Conservation (phyloP, 2,329 filamentous ascomycete genomes). For the Monosporascus sp. region DNA sequence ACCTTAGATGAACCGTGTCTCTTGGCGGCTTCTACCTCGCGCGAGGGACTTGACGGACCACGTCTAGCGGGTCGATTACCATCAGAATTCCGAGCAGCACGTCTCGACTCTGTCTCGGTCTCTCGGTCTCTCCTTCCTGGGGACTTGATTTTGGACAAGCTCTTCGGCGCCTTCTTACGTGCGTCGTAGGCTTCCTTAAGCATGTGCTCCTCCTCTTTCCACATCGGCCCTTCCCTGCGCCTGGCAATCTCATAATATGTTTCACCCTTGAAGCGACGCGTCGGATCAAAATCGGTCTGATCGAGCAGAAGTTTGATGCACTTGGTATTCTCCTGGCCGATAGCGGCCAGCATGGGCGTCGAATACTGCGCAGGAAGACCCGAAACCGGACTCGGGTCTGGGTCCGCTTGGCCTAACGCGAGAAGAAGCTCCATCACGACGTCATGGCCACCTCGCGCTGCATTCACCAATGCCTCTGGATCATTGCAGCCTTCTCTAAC, state of each 20-base stretch:
- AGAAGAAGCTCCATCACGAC: conserved; percentile 76
- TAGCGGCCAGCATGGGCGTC: conserved; percentile 90
- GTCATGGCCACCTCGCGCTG: conserved; percentile 86
- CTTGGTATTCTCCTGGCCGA: conserved; percentile 81
- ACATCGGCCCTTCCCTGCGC: conserved; percentile 77
- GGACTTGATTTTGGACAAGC: conserved; percentile 44
- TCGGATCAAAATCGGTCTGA: conserved; percentile 77
- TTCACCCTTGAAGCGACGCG: conserved; percentile 67
- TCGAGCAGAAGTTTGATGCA: conserved; percentile 77
- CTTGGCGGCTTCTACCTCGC: conserved; percentile 41
- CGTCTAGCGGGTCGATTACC: conserved; percentile 37
- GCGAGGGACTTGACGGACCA: conserved; percentile 44
- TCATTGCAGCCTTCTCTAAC: conserved; percentile 63
- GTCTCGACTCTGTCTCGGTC: conserved; percentile 37
- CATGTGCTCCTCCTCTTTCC: conserved; percentile 81
- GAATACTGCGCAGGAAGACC: conserved; percentile 65
- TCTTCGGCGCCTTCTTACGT: conserved; percentile 50
- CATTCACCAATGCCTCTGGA: conserved; percentile 82
- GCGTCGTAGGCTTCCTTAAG: conserved; percentile 72
- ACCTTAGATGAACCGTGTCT: conserved; percentile 32
- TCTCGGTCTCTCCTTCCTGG: conserved; percentile 39
- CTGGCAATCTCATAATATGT: conserved; percentile 86
- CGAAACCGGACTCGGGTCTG: conserved; percentile 63
- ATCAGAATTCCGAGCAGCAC: conserved; percentile 39
- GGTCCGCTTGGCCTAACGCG: conserved; percentile 60